Evolutionary conservation across 345 rosid genomes (phyloP), one percentile per base, ranked within the genome.

Genomic region (Sonneratia alba): DNA sequence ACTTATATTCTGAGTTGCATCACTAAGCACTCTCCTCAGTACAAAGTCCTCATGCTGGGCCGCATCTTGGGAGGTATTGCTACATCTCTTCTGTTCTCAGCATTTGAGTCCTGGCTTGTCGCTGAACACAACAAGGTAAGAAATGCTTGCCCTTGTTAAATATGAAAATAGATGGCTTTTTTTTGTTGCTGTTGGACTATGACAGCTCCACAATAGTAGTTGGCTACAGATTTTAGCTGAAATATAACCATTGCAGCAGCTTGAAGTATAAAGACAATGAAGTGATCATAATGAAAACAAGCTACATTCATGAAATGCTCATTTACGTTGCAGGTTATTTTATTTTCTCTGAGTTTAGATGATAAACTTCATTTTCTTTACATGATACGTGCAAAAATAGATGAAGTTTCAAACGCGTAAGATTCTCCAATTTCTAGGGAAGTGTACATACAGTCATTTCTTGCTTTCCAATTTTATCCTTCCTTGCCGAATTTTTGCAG

Each of bases 71-170:
- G 98, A 73, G 98, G 98, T 78, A 89, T 93, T 62, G 98, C 98
- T 53, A 93, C 97, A 74, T 93, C 98, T 76, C 86, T 93, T 22
- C 81, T 93, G 47, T 88, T 87, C 76, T 93, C 97, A 38, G 88
- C 98, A 36, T 93, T 93, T 66, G 97, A 89, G 80, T 93, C 97
- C 37, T 93, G 98, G 98, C 98, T 93, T 70, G 97, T 93, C 74
- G 98, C 98, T 11, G 98, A 93, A 73, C 98, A 91, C 83, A 85
- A 85, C 68, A 93, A 93, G 97, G 98, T 91, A 42, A 74, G 80
- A 16, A 36, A 72, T 79, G 34, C 7, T 51, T 18, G 42, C 38
- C n/a, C 9, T 59, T 7, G 32, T 59, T 24, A 24, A 24, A 59
- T 59, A 59, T 59, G 9, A 8, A 22, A 59, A 6, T 22, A 24